phyloP scores from a whole-genome alignment of 345 rosid genomes.

The Schrenkiella parvula region DNA sequence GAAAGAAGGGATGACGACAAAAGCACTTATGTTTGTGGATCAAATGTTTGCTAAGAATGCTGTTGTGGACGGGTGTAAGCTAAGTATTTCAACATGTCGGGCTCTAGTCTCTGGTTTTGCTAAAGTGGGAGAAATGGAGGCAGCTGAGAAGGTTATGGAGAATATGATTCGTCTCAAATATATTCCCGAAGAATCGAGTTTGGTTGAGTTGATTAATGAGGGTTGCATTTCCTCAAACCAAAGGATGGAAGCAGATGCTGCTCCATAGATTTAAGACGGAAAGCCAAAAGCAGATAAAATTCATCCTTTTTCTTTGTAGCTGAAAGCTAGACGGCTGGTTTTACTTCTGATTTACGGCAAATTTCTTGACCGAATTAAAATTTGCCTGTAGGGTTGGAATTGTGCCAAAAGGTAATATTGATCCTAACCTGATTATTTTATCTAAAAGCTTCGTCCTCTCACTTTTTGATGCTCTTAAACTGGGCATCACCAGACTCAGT shows the following conservation, averaged over 20 bases:
- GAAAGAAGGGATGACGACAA: slow-evolving; percentile 49
- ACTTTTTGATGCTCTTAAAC: background rate
- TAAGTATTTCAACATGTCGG: slow-evolving; percentile 46
- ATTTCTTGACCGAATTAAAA: background rate
- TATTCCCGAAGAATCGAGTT: slow-evolving; percentile 41
- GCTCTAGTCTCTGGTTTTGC: slow-evolving; percentile 43
- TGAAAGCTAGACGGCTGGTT: background rate
- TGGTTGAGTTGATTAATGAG: slow-evolving; percentile 23
- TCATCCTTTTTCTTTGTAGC: background rate
- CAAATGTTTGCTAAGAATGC: slow-evolving; percentile 44
- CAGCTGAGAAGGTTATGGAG: slow-evolving; percentile 52
- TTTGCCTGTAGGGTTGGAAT: no score
- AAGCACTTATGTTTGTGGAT: slow-evolving; percentile 47
- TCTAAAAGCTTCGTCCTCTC: background rate
- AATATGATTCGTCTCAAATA: slow-evolving; percentile 46
- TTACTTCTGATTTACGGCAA: background rate
- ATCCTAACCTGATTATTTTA: background rate
- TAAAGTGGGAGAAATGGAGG: slow-evolving; percentile 40
- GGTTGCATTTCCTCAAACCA: slow-evolving; percentile 18
- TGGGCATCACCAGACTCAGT: background rate
- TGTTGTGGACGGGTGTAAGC: slow-evolving; percentile 40
- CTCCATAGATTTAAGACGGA: slow-evolving; percentile 5
- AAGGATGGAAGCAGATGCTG: slow-evolving; percentile 25
- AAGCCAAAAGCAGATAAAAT: background rate
- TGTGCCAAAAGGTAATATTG: slow-evolving; percentile 3